A percentile compares a stretch with the other conserved stretches of the same genome.
Conservation (phyloP, 2,329 filamentous ascomycete species). For the Zymoseptoria passerinii region DNA sequence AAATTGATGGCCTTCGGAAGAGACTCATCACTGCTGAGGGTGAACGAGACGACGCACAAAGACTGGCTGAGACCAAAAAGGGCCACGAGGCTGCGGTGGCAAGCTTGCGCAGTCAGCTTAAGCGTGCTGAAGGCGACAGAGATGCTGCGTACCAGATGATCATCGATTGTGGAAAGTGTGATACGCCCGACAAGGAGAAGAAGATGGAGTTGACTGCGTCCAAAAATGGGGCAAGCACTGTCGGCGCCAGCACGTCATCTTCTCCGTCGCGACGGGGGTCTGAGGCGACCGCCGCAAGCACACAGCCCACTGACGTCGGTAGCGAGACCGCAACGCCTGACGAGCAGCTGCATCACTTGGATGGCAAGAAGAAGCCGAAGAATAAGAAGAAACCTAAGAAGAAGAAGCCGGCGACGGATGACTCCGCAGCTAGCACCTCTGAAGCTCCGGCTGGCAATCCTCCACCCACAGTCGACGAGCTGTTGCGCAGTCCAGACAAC, state of each 20-base stretch:
- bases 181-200: slow-evolving; percentile 13
- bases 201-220: slow-evolving; percentile 5
- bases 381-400: slow-evolving; percentile 80
- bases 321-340: slow-evolving; percentile 19
- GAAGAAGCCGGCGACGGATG: slow-evolving; percentile 52
- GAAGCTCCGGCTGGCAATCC: background rate
- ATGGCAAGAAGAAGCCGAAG: slow-evolving; percentile 66
- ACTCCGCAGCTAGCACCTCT: slow-evolving; percentile 7
- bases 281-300: slow-evolving; percentile 20
- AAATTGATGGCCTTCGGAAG: slow-evolving; percentile 21
- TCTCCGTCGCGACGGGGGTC: slow-evolving; percentile 17
- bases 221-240: slow-evolving; percentile 8
- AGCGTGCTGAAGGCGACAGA: slow-evolving; percentile 24
- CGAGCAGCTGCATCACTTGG: slow-evolving; percentile 24
- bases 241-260: slow-evolving; percentile 1
- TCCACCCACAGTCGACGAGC: slow-evolving; percentile 13
- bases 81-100: slow-evolving; percentile 23
- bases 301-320: slow-evolving; percentile 19
- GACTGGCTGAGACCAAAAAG: slow-evolving; percentile 19
- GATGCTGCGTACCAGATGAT: slow-evolving; percentile 31
- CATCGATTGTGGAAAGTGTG: slow-evolving; percentile 28
- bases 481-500: slow-evolving; percentile 11
- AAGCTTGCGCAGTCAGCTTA: slow-evolving; percentile 24
- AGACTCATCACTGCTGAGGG: slow-evolving; percentile 23
- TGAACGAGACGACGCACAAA: slow-evolving; percentile 23